Evolutionary conservation across 1,139 yeast genomes (phyloP).

Genomic region (Zhuliangozyma blackwelliae): DNA sequence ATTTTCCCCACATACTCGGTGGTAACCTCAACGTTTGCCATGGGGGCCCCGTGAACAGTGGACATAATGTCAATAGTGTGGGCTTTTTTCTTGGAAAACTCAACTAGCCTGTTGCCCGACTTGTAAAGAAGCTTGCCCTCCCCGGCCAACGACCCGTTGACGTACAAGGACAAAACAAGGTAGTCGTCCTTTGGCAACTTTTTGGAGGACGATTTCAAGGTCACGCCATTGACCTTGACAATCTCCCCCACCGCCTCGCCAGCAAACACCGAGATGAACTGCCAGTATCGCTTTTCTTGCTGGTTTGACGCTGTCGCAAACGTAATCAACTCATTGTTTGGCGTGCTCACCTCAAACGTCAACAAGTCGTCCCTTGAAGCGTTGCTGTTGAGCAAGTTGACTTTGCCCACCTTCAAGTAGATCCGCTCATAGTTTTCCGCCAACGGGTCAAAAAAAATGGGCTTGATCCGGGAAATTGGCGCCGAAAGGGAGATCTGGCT

Average conservation of each 20-base stretch:
- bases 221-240: slow-evolving; percentile 55
- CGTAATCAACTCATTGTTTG: slow-evolving; percentile 44
- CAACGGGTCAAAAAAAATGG: slow-evolving; percentile 60
- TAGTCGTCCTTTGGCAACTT: slow-evolving; percentile 47
- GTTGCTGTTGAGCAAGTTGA: slow-evolving; percentile 28
- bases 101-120: slow-evolving; percentile 39
- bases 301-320: slow-evolving; percentile 73
- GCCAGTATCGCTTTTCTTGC: slow-evolving; percentile 53
- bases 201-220: slow-evolving; percentile 28
- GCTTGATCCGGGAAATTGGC: slow-evolving; percentile 58
- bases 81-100: slow-evolving; percentile 34
- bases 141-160: slow-evolving; percentile 62
- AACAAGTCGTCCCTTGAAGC: slow-evolving; percentile 31
- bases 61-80: slow-evolving; percentile 36
- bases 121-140: slow-evolving; percentile 45
- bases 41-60: slow-evolving; percentile 28
- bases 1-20: slow-evolving; percentile 69
- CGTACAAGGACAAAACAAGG: slow-evolving; percentile 54
- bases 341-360: slow-evolving; percentile 46
- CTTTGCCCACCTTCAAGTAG: slow-evolving; percentile 54
- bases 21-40: slow-evolving; percentile 54
- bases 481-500: slow-evolving; percentile 39
- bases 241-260: slow-evolving; percentile 73
- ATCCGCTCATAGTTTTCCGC: slow-evolving; percentile 59
- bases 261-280: slow-evolving; percentile 71